Evolutionary conservation across 192 early-diverging fungal genomes (phyloP), one percentile per base, ranked within the genome.

Genomic region (Coemansia sp.): DNA sequence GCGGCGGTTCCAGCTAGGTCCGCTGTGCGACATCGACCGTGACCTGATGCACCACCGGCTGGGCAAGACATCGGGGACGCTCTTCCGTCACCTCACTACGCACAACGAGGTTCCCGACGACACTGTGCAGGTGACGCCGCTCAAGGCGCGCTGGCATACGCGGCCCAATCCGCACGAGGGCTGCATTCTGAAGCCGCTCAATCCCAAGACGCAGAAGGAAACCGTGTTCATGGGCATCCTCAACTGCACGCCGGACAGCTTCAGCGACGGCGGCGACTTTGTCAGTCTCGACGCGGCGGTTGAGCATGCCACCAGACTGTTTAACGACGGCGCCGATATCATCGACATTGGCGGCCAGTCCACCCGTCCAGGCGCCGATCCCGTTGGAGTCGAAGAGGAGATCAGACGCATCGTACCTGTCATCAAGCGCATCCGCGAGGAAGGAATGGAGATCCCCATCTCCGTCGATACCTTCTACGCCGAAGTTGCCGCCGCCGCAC

Each of bases 261-360:
- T 99, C 73, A 91, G 89, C 56, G 97, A 99, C 71, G 97, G 96
- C 66, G 96, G 96, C 49, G 70, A 87, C 49, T 89, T 87, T 76
- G 70, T 68, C 45, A 72, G 83, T 7, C 59, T 88, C 5, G 90
- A 92, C 14, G 63, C 69, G 2, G 97, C 96, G 7, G 86, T 88
- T 9, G 70, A 79, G 25, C 85, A 87, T 14, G 93, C 93, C 2
- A 66, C 83, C 39, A 72, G 76, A 37, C 91, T 98, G 87, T 61
- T 90, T 10, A 74, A 77, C 9, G 86, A 87, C 49, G 95, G 96
- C 19, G 94, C 93, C 0, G 91, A 95, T 65, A 92, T 99, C 20
- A 88, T 99, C 44, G 97, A 99, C 78, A 89, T 99, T 72, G 97
- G 97, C 45, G 97, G 97, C 3, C 89, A 91, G 86, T 95, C 94